A percentile compares a stretch with the other conserved stretches of the same genome.
Conservation (phyloP, 805 yeast species). For the Clavispora phyllophila region DNA sequence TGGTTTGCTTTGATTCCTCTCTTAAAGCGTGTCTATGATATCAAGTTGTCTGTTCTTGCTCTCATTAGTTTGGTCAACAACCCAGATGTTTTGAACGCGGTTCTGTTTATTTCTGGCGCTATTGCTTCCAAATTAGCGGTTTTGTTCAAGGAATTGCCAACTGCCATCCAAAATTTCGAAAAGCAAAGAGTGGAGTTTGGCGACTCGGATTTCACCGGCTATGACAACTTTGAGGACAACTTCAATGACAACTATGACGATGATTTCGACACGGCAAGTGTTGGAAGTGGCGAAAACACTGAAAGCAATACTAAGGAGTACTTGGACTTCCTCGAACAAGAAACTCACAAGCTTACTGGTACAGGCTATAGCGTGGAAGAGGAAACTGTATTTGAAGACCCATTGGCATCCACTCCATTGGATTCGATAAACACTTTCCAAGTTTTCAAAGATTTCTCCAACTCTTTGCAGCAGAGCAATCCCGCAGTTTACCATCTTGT, state of each 20-base stretch:
- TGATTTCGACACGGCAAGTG: slow-evolving; percentile 13
- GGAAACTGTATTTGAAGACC: slow-evolving; percentile 19
- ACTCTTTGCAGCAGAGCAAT: slow-evolving; percentile 9
- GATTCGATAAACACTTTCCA: slow-evolving; percentile 12
- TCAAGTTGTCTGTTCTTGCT: slow-evolving; percentile 71
- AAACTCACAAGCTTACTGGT: slow-evolving; percentile 34
- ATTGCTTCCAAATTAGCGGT: slow-evolving; percentile 48
- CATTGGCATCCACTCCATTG: slow-evolving; percentile 19
- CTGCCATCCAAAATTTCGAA: slow-evolving; percentile 62
- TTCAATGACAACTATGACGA: slow-evolving; percentile 5
- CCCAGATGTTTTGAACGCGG: slow-evolving; percentile 11
- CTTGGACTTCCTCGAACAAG: slow-evolving; percentile 43
- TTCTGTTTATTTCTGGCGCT: slow-evolving; percentile 32
- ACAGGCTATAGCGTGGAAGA: slow-evolving; percentile 20
- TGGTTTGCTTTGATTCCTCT: slow-evolving; percentile 62
- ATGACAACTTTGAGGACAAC: slow-evolving; percentile 5
- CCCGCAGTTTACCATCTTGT: slow-evolving; percentile 10
- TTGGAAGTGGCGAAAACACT: slow-evolving; percentile 23
- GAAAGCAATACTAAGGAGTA: slow-evolving; percentile 37
- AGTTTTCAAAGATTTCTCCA: slow-evolving; percentile 13
- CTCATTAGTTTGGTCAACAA: slow-evolving; percentile 43
- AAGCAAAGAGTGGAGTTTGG: slow-evolving; percentile 55
- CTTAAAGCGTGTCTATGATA: slow-evolving; percentile 70
- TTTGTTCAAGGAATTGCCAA: slow-evolving; percentile 60
- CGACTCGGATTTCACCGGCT: slow-evolving; percentile 20